phyloP scores from a whole-genome alignment of 805 yeast genomes.

The Wickerhamomyces silvicola region DNA sequence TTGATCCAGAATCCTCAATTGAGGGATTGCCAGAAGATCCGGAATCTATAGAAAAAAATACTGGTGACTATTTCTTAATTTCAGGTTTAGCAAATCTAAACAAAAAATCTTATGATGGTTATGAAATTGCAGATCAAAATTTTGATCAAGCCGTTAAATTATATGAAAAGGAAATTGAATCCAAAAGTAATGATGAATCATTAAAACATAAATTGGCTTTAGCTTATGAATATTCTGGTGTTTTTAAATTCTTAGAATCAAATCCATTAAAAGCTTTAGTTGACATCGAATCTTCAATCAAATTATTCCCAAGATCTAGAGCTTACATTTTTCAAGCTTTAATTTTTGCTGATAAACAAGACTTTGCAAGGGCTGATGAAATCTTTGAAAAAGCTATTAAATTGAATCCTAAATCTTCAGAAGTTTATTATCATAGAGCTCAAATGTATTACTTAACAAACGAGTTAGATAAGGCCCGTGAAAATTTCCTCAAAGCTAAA shows the following conservation, averaged over 20 bases:
- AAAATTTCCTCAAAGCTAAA: conserved; percentile 70
- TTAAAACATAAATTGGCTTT: conserved; percentile 45
- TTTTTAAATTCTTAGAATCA: conserved; percentile 75
- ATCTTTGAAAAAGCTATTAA: conserved; percentile 69
- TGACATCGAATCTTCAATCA: conserved; percentile 59
- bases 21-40: conserved; percentile 37
- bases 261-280: conserved; percentile 59
- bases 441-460: conserved; percentile 82
- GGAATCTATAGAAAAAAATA: conserved; percentile 27
- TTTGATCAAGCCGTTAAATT: conserved; percentile 54
- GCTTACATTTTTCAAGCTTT: conserved; percentile 78
- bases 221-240: conserved; percentile 79
- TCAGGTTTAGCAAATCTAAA: conserved; percentile 56
- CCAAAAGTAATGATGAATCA: conserved; percentile 17
- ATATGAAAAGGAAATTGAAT: conserved; percentile 25
- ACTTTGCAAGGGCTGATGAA: conserved; percentile 57
- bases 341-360: conserved; percentile 75
- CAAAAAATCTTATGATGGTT: conserved; percentile 34
- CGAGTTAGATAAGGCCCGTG: conserved; percentile 65
- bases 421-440: conserved; percentile 89
- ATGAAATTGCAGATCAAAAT: conserved; percentile 29
- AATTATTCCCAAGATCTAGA: conserved; percentile 68
- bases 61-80: conserved; percentile 59
- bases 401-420: conserved; percentile 66
- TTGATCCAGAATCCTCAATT: conserved; percentile 48